phyloP scores from a whole-genome alignment of 192 early-diverging fungal genomes.

The Chytriomyces sp. region DNA sequence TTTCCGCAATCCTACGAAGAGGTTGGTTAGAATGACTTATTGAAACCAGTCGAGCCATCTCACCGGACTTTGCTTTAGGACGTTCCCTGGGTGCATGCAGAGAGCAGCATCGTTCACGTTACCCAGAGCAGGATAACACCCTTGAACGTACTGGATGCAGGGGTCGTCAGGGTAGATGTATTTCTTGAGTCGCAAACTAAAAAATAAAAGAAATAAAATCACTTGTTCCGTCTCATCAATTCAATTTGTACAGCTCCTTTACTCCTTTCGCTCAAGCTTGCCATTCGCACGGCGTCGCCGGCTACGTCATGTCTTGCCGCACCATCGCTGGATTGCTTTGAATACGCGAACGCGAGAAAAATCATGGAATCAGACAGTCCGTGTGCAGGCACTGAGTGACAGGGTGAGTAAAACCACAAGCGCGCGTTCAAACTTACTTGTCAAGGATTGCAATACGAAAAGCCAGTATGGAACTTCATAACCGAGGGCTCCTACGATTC shows the following conservation, averaged over 20 bases:
- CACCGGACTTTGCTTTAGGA: slow-evolving; percentile 1
- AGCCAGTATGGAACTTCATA: not conserved
- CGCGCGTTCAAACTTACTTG: not conserved
- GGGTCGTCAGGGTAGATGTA: slow-evolving; percentile 36
- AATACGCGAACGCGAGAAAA: slow-evolving; percentile 1
- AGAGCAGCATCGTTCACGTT: slow-evolving; percentile 19
- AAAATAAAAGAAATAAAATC: not conserved
- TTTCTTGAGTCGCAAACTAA: not conserved
- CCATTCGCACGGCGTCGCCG: not conserved
- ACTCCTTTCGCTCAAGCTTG: not conserved
- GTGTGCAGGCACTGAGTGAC: slow-evolving; percentile 3
- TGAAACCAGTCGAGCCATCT: not conserved
- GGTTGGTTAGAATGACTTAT: not conserved
- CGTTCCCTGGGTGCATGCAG: slow-evolving; percentile 37
- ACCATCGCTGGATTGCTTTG: not conserved
- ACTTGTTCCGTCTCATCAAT: not conserved
- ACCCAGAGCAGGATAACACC: slow-evolving; percentile 26
- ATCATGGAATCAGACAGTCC: slow-evolving; percentile 9
- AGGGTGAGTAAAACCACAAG: not conserved
- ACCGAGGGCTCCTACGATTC: not conserved
- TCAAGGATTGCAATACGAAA: slow-evolving; percentile 7
- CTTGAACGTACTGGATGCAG: slow-evolving; percentile 42
- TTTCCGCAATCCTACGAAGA: slow-evolving; percentile 19
- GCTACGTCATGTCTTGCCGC: not conserved
- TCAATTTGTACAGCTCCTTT: not conserved